Base-by-base conservation (phyloP, 768 basidiomycete species). In the Boletus insuetus region DNA sequence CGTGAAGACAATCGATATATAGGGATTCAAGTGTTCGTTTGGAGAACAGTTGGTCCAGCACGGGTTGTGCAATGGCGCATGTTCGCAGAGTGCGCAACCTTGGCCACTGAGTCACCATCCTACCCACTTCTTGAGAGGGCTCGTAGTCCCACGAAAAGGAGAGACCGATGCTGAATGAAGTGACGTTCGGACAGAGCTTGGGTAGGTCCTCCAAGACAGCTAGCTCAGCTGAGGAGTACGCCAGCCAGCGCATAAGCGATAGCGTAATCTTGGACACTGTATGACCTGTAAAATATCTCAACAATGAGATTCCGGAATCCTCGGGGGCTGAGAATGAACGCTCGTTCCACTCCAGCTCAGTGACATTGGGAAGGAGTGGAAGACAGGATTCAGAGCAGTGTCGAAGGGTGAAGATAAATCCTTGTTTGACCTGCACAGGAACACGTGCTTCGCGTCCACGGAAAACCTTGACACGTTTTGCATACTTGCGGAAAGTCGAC, bases 291-390 rank as follows among this genome's bases (percentile, higher is more conserved):
- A 65, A 53, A 35, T 60, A 58, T 38, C 49, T 55, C 32, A 62
- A 39, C 12, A 64, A 46, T 6, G 55, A 57, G 38, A 67, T 46
- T 20, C 48, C 39, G 3, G 60, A 51, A 24, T 62, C 54, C 12
- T 29, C 26, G 19, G 38, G 32, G 13, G 51, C 14, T 3, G 54
- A 43, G 45, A 51, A 26, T 12, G 55, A 48, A 29, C 11, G 29
- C 11, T 58, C 58, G 44, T 46, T 39, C 63, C 67, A 69, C n/a
- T 45, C 45, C 14, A 68, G 37, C 26, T 46, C 34, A 10, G 31
- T 49, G 22, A 63, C 31, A 32, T 61, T 67, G n/a, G 68, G 65
- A 17, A 68, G 58, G 39, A 68, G 62, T 12, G 65, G 63, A 5
- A 56, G 26, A 31, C 51, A 55, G n/a, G 49, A 39, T 19, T 46